A percentile compares a stretch with the other conserved stretches of the same genome.
These are phyloP conservation scores for Rhinocladiella mackenziei DNA, from an alignment of 2,329 filamentous ascomycete genomes.

Conservation along the genomic window DNA sequence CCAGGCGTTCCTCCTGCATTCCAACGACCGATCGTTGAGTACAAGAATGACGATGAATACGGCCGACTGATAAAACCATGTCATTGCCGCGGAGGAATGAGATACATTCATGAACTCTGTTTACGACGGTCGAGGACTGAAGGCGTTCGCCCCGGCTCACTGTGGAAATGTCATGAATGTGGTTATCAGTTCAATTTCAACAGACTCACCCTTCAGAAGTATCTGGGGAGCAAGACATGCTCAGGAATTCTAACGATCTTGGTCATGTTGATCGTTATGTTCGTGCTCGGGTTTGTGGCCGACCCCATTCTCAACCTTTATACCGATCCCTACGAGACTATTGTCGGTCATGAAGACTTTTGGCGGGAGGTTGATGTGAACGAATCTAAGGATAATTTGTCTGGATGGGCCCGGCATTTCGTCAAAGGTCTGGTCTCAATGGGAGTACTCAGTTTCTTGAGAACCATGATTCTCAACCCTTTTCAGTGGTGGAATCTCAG, in stretches of 20 bases:
- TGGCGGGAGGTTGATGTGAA: slow-evolving; percentile 25
- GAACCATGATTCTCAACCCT: slow-evolving; percentile 68
- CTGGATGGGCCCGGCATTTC: slow-evolving; percentile 78
- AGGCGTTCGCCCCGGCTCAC: slow-evolving; percentile 49
- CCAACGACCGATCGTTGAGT: slow-evolving; percentile 58
- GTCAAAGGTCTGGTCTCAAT: slow-evolving; percentile 85
- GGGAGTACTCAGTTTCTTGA: slow-evolving; percentile 78
- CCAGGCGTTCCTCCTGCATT: slow-evolving; percentile 55
- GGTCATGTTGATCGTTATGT: slow-evolving; percentile 70
- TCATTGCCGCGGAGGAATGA: slow-evolving; percentile 86
- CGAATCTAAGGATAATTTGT: slow-evolving; percentile 27
- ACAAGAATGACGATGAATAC: slow-evolving; percentile 66
- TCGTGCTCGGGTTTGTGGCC: slow-evolving; percentile 82
- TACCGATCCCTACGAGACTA: slow-evolving; percentile 68
- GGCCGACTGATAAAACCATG: slow-evolving; percentile 84
- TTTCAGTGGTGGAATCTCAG: slow-evolving; percentile 75
- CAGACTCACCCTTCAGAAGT: slow-evolving; percentile 25
- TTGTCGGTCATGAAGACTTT: slow-evolving; percentile 41
- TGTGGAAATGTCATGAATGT: slow-evolving; percentile 31
- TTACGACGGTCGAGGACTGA: slow-evolving; percentile 76
- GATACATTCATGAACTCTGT: slow-evolving; percentile 91
- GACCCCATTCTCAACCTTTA: slow-evolving; percentile 90
- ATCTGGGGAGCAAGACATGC: slow-evolving; percentile 62
- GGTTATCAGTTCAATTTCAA: slow-evolving; percentile 29
- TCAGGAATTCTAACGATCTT: slow-evolving; percentile 67